A percentile compares a stretch with the other conserved stretches of the same genome.
Conservation (phyloP, 768 basidiomycete species). For the Trametes punicea region DNA sequence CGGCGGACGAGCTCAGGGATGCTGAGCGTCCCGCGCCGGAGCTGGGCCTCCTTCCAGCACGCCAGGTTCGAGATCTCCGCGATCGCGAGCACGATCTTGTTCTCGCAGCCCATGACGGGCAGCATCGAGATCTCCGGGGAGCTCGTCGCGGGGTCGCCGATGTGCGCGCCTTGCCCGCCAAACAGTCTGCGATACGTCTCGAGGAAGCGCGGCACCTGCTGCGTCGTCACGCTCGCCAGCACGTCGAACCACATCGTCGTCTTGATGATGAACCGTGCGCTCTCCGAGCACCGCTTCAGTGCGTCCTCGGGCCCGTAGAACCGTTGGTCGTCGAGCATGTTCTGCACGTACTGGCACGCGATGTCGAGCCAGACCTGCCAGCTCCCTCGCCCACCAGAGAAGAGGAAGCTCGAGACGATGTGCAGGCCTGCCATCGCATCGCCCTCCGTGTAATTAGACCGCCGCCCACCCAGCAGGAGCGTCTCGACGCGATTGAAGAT, state of each 20-base stretch:
- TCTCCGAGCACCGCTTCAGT: constrained; percentile 45
- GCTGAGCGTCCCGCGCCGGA: constrained; percentile 46
- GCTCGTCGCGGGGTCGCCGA: constrained; percentile 32
- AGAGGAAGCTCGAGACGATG: constrained; percentile 72
- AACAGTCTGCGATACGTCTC: constrained; percentile 55
- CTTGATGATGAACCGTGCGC: constrained; percentile 71
- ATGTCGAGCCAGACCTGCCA: constrained; percentile 68
- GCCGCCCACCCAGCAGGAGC: constrained; percentile 12
- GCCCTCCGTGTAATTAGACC: constrained; percentile 43
- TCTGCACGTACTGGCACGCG: constrained; percentile 53
- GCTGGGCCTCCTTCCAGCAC: constrained; percentile 55
- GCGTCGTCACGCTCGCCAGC: constrained; percentile 71
- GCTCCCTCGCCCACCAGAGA: constrained; percentile 67
- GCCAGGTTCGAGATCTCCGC: constrained; percentile 69
- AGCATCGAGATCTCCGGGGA: constrained; percentile 64
- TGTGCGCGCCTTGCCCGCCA: constrained; percentile 39
- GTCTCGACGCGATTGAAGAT: constrained; percentile 25
- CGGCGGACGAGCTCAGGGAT: constrained; percentile 55
- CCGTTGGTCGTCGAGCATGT: constrained; percentile 39
- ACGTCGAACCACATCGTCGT: constrained; percentile 89
- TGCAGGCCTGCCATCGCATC: constrained; percentile 80
- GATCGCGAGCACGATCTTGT: constrained; percentile 72
- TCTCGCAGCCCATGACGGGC: constrained; percentile 82
- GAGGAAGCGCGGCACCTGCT: constrained; percentile 54
- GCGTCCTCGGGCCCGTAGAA: constrained; percentile 42